Percentiles rank a stretch among this genome's conserved stretches.
Evolutionary conservation across 345 rosid species (phyloP).

Genomic region (Schrenkiella parvula): DNA sequence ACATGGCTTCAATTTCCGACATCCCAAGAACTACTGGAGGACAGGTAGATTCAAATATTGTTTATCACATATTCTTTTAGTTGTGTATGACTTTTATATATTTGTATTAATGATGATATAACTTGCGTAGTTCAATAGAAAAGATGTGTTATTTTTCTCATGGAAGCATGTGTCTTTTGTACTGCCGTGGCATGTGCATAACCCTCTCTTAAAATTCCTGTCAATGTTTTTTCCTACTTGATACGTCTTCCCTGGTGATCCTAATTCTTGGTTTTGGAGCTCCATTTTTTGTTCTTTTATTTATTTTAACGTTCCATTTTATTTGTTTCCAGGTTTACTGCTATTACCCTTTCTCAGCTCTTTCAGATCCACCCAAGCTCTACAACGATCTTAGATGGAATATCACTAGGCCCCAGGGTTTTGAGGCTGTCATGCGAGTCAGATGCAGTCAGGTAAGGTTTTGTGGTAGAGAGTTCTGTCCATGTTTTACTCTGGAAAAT

Average conservation of each 20-base stretch:
- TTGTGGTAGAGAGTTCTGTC: conserved; percentile 18
- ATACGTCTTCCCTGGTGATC: not conserved
- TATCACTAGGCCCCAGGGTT: conserved; percentile 95
- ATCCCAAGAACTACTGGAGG: conserved; percentile 97
- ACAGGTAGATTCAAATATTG: conserved; percentile 52
- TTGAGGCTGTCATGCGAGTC: conserved; percentile 98
- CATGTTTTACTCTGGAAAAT: not conserved
- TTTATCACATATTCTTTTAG: not conserved
- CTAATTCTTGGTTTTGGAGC: not conserved
- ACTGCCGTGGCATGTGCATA: not conserved
- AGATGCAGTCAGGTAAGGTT: conserved; percentile 83
- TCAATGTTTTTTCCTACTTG: not conserved
- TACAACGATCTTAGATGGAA: conserved; percentile 99
- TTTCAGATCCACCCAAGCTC: conserved; percentile 90
- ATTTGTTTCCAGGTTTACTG: conserved; percentile 69
- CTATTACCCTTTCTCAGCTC: conserved; percentile 87
- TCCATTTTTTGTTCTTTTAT: not conserved
- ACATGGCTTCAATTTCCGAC: conserved; percentile 83
- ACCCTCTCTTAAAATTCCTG: not conserved
- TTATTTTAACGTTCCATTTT: conserved; percentile 4
- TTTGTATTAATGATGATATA: not conserved
- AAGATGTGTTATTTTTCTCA: not conserved
- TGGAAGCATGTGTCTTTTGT: not conserved
- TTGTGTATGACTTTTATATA: not conserved
- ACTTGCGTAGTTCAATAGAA: not conserved